A percentile compares a stretch with the other conserved stretches of the same genome.
Conservation (phyloP, 106 monocot genomes). For the Dendrobium nobile region DNA sequence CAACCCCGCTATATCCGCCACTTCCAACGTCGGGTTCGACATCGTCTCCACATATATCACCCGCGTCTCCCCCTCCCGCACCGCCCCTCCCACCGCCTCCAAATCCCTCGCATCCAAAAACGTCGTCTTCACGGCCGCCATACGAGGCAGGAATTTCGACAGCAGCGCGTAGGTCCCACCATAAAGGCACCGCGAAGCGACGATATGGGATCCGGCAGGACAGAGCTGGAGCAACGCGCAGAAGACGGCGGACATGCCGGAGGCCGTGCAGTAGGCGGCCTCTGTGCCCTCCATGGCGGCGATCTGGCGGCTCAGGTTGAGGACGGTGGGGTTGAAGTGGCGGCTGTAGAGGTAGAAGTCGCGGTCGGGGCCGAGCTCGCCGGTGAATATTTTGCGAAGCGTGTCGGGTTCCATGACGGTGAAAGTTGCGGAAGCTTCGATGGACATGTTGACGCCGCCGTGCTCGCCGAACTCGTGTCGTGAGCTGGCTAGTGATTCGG, state of each 20-base stretch:
- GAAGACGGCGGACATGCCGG: constrained; percentile 92
- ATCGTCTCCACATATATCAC: constrained; percentile 72
- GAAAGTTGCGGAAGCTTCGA: constrained; percentile 98
- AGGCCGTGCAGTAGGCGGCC: constrained; percentile 94
- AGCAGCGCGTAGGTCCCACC: constrained; percentile 86
- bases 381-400: constrained; percentile 72
- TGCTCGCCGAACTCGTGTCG: constrained; percentile 98
- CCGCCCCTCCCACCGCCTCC: constrained; percentile 39
- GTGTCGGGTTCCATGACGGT: constrained; percentile 97
- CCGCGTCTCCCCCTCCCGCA: constrained; percentile 59
- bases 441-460: constrained; percentile 98
- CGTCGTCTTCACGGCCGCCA: constrained; percentile 56
- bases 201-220: constrained; percentile 70
- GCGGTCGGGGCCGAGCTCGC: constrained; percentile 87
- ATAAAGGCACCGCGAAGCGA: constrained; percentile 83
- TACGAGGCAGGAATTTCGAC: constrained; percentile 40
- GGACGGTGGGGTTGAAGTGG: constrained; percentile 94
- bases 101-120: constrained; percentile 56
- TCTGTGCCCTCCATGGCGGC: constrained; percentile 89
- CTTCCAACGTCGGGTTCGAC: constrained; percentile 79
- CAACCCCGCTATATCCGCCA: constrained; percentile 61
- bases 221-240: constrained; percentile 67
- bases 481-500: constrained; percentile 57
- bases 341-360: constrained; percentile 95
- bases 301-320: constrained; percentile 84